Conservation (phyloP, 805 yeast genomes). For the Vanderwaltozyma polyspora region DNA sequence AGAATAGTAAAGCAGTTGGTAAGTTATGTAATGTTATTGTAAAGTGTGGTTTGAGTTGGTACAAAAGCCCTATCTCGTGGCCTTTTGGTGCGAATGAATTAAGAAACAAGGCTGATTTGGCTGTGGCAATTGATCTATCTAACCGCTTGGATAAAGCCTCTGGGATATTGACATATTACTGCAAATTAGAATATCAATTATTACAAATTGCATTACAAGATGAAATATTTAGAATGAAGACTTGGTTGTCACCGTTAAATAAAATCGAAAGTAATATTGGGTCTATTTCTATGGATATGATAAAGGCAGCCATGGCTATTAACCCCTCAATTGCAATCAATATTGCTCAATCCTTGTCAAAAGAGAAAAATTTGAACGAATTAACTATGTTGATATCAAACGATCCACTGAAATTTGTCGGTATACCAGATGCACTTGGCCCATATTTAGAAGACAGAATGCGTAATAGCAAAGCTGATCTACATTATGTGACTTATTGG, state of each 20-base stretch:
- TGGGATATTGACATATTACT: constrained; percentile 12
- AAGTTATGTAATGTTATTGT: constrained; percentile 39
- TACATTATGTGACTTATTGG: constrained; percentile 50
- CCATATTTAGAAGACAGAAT: constrained; percentile 7
- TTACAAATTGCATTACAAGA: constrained; percentile 56
- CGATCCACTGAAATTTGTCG: constrained; percentile 41
- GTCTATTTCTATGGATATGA: constrained; percentile 27
- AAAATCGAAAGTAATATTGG: constrained; percentile 26
- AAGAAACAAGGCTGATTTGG: constrained; percentile 58
- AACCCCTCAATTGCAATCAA: constrained; percentile 67
- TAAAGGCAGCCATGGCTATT: constrained; percentile 48
- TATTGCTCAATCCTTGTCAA: constrained; percentile 46
- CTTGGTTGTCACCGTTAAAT: constrained; percentile 53
- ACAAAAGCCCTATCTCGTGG: constrained; percentile 45
- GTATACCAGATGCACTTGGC: constrained; percentile 15
- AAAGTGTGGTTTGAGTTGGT: constrained; percentile 73
- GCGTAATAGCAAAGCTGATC: constrained; percentile 5
- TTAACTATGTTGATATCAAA: constrained; percentile 36
- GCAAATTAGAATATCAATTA: constrained; percentile 42
- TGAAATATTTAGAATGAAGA: constrained; percentile 59
- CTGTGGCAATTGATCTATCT: constrained; percentile 42
- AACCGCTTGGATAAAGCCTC: constrained; percentile 16
- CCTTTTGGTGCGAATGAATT: constrained; percentile 81
- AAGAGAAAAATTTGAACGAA: constrained; percentile 19
- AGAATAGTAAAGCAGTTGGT: constrained; percentile 35